Conservation (phyloP, 352 stramenopile species). For the Pilasporangium apinafurcum region DNA sequence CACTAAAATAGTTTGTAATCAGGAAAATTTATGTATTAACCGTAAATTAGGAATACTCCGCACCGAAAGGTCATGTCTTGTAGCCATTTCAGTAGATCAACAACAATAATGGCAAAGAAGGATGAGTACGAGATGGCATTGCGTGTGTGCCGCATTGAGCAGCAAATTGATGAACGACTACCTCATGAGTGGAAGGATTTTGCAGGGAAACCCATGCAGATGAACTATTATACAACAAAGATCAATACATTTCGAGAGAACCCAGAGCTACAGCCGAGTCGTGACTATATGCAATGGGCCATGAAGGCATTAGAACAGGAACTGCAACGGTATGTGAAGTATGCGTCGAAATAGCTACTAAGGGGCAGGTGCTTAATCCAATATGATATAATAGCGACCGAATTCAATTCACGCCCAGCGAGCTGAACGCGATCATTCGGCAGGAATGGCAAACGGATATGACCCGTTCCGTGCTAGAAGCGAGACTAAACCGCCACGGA, state of each 20-base stretch:
- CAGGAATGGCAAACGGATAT: slow-evolving; percentile 69
- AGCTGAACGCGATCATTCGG: slow-evolving; percentile 34
- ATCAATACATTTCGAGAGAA: slow-evolving; percentile 69
- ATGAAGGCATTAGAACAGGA: slow-evolving; percentile 30
- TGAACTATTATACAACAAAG: slow-evolving; percentile 50
- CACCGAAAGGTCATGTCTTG: not conserved
- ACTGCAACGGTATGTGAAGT: slow-evolving; percentile 21
- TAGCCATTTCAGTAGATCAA: not conserved
- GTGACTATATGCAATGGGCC: slow-evolving; percentile 37
- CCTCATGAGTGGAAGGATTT: slow-evolving; percentile 35
- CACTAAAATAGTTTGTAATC: no score
- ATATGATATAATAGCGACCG: slow-evolving; percentile 17
- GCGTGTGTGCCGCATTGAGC: slow-evolving; percentile 44
- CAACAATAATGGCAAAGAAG: not conserved
- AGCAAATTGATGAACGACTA: slow-evolving; percentile 36
- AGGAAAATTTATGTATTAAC: no score
- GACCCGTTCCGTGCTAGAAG: slow-evolving; percentile 38
- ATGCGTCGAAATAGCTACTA: not conserved
- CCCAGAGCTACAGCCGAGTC: slow-evolving; percentile 27
- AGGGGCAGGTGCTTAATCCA: not conserved
- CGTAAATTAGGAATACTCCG: no score
- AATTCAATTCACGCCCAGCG: slow-evolving; percentile 23
- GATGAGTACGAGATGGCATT: slow-evolving; percentile 32
- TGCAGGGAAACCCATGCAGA: slow-evolving; percentile 38
- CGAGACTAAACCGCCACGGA: slow-evolving; percentile 51